Evolutionary conservation across 73 alveolate genomes (phyloP).

Genomic region (Paramecium octaurelia): DNA sequence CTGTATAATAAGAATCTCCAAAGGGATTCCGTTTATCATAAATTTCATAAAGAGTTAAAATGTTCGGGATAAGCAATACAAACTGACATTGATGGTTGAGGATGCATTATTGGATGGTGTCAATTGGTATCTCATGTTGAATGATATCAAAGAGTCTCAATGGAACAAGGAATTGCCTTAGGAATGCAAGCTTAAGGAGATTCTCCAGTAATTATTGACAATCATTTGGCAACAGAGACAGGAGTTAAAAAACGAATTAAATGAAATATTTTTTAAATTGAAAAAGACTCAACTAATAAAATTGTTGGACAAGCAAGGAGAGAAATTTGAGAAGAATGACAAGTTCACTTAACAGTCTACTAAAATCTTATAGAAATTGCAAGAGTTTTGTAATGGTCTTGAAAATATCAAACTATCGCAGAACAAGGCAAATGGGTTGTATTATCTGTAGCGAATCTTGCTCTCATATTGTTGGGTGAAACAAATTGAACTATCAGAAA

Average conservation of each 20-base stretch:
- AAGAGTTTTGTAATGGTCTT: background rate
- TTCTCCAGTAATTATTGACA: background rate
- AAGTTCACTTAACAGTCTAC: background rate
- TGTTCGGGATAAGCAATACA: background rate
- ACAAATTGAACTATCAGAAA: background rate
- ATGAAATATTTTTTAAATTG: background rate
- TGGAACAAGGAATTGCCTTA: background rate
- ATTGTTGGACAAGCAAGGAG: background rate
- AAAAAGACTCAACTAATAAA: background rate
- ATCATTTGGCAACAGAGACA: background rate
- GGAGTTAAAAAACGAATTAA: background rate
- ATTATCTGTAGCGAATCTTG: background rate
- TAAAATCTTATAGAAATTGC: background rate
- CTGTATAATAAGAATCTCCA: background rate
- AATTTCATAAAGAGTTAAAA: background rate
- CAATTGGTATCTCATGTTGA: background rate
- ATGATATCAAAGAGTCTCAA: background rate
- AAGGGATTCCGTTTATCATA: background rate
- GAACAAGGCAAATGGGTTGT: background rate
- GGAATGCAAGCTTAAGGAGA: background rate
- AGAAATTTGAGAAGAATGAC: background rate
- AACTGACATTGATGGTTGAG: background rate
- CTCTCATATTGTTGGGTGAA: background rate
- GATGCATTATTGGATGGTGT: background rate
- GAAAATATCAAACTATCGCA: background rate